Evolutionary conservation across 106 monocot species (phyloP), one percentile per base, ranked within the genome.

Genomic region (Posidonia australis): DNA sequence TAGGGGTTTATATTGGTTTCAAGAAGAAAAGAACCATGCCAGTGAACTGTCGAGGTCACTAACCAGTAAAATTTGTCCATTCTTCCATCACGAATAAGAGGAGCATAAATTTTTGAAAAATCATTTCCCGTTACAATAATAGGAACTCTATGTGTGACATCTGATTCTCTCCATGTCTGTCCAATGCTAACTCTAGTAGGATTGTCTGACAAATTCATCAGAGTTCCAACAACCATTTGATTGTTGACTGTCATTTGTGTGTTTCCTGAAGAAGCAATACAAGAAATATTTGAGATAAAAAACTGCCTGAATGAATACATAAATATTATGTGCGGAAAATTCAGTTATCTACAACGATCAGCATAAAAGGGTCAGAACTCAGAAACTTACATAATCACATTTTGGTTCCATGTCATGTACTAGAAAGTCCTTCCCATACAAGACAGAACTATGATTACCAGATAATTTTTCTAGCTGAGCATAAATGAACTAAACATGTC

Each of bases 31-130:
- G 0, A 62, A 23, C 10, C 19, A 19, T 10, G n/a, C n/a, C n/a
- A 25, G 54, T 62, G 19, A 14, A 53, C 3, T 76, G 7, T 5
- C 5, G 3, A 28, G 58, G 17, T 29, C 6, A 60, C 77, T 9
- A 62, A 93, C 93, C 89, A 93, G 48, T 93, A 93, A 61, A 89
- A 93, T 45, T 93, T 93, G 14, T 93, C 93, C 93, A 93, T 93
- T 69, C 93, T 78, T 47, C 93, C 93, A 77, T 93, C 93, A 72
- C 88, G 93, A 67, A 86, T 86, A 59, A 93, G 72, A 23, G 93
- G 93, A 71, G 93, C 93, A 81, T 93, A 93, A 25, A 93, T 62
- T 49, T 80, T 93, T 42, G 93, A 86, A 44, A 93, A 79, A 72
- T 93, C 93, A 72, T 93, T 93, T 67, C 93, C 93, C 52, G 93